Base-by-base conservation (phyloP, 2,329 filamentous ascomycete genomes). In the Colletotrichum godetiae region DNA sequence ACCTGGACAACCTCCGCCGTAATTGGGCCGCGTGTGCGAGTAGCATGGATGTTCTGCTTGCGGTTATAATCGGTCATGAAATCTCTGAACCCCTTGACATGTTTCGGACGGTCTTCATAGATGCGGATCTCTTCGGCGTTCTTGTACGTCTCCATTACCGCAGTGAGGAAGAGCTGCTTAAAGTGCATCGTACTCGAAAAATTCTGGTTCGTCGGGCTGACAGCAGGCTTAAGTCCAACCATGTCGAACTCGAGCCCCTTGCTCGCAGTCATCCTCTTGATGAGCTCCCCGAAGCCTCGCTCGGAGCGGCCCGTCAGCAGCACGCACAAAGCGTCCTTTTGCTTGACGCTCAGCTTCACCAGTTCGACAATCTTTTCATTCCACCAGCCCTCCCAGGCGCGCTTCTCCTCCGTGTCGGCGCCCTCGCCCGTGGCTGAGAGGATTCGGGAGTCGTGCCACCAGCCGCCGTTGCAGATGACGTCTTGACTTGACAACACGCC, bases 401-500 rank as follows among this genome's bases (percentile, higher is more conserved):
- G 91, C 55, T 89, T 86, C 81, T 98, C 95, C 83, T 98, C 97
- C 70, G 90, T 90, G 64, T 94, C 94, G 6, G 92, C 81, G 19
- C 97, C 97, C 70, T 95, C 89, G 65, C 97, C 97, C 1, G 95
- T 98, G 2, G 95, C 92, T 12, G 93, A 91, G 29, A 99, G 91
- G 75, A 99, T 95, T 75, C 91, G 91, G 56, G 91, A 90, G 80
- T 98, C 95, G 83, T 99, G 97, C 97, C 97, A 99, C 97, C 97
- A 99, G 75, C 96, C 95, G 76, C 95, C 96, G 76, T 93, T 93
- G 74, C 91, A 86, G 77, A 98, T 94, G 65, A 90, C 88, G 76
- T 97, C 93, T 76, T 93, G 92, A 59, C 88, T 92, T 73, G 93
- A 91, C 12, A 99, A 87, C 73, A 92, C 88, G 60, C 95, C 94